Conservation (phyloP, 2,329 filamentous ascomycete genomes). For the Botryotinia globosa region DNA sequence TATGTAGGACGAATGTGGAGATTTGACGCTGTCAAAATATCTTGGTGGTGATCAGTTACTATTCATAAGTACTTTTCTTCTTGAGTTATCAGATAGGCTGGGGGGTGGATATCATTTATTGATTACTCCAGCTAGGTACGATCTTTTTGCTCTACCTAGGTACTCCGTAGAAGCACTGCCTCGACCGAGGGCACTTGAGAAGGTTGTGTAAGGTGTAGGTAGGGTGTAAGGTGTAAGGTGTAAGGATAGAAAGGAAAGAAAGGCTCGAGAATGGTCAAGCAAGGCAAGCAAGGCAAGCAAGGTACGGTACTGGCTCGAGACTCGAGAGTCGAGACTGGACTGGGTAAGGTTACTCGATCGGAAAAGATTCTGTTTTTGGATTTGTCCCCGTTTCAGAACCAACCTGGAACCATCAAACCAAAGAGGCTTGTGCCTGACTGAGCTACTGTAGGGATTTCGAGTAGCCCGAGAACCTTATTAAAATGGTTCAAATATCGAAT, state of each 20-base stretch:
- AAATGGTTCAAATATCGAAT: neutral
- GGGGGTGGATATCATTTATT: neutral
- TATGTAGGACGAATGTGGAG: conserved; percentile 6
- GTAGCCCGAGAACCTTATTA: neutral
- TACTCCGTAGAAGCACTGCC: conserved; percentile 12
- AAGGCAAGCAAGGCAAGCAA: neutral
- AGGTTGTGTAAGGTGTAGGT: neutral
- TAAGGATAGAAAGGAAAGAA: neutral
- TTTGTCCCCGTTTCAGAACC: neutral
- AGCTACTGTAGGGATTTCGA: neutral
- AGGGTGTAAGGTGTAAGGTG: neutral
- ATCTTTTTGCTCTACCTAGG: neutral
- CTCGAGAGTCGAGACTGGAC: no score
- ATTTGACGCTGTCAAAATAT: conserved; percentile 4
- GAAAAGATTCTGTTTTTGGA: neutral
- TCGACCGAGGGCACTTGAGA: neutral
- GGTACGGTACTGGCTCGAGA: neutral
- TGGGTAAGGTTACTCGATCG: neutral
- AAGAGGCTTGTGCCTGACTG: conserved; percentile 8
- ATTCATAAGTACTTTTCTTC: no score
- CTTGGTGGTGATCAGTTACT: neutral
- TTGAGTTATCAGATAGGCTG: neutral
- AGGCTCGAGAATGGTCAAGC: neutral
- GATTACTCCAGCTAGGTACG: neutral
- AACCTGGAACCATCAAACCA: neutral